phyloP scores from a whole-genome alignment of 169 alveolate species.

The Babesia divergens region DNA sequence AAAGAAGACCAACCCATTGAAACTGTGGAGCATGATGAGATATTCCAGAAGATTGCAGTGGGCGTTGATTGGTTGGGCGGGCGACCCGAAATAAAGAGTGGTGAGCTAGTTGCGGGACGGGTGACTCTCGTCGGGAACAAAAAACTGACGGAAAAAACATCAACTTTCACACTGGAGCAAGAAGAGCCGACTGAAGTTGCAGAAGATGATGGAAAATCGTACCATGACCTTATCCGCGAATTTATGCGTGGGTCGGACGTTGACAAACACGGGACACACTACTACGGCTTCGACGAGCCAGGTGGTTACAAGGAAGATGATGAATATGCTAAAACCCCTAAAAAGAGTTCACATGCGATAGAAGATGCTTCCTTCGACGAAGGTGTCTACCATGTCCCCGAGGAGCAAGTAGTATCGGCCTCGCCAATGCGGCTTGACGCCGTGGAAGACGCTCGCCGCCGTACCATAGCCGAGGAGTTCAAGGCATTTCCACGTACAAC shows the following conservation, averaged over 20 bases:
- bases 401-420: too few relatives aligned
- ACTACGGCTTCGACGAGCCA: slow-evolving; percentile 22
- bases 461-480: slow-evolving; percentile 6
- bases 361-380: too few relatives aligned
- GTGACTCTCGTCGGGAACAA: slow-evolving; percentile 4
- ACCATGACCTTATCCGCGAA: slow-evolving; percentile 16
- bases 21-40: neutral
- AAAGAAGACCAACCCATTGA: neutral
- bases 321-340: neutral
- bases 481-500: slow-evolving; percentile 36
- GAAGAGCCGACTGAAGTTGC: neutral
- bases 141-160: neutral
- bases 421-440: too few relatives aligned
- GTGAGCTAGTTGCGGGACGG: neutral
- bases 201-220: neutral
- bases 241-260: slow-evolving; percentile 36
- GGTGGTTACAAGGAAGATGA: neutral
- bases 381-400: too few relatives aligned
- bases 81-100: neutral
- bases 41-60: slow-evolving; percentile 3
- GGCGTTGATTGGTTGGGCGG: slow-evolving; percentile 5
- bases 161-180: slow-evolving; percentile 4
- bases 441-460: slow-evolving; percentile 11
- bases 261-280: slow-evolving; percentile 14
- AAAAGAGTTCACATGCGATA: neutral